phyloP scores from a whole-genome alignment of 2,329 filamentous ascomycete species.

The Aspergillus sp. region DNA sequence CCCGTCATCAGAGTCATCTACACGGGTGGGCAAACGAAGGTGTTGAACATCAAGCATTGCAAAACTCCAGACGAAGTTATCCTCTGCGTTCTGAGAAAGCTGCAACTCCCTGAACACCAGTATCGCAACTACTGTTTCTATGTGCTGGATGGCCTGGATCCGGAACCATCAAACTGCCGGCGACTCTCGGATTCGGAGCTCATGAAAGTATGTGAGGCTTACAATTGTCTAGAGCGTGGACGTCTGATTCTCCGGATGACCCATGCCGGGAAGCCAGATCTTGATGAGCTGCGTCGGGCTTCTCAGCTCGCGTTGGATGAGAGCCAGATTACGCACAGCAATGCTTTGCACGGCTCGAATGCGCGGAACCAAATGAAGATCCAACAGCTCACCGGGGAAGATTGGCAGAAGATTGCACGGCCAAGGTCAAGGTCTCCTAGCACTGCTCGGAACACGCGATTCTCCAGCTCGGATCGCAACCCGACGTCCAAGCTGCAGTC shows the following conservation, averaged over 20 bases:
- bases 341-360: slow-evolving; percentile 53
- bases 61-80: slow-evolving; percentile 89
- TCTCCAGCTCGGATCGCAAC: slow-evolving; percentile 23
- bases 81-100: slow-evolving; percentile 78
- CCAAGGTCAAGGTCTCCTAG: slow-evolving; percentile 77
- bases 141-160: slow-evolving; percentile 75
- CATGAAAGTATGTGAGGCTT: slow-evolving; percentile 82
- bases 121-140: slow-evolving; percentile 97
- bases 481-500: slow-evolving; percentile 37
- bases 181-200: slow-evolving; percentile 79
- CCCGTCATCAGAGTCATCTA: slow-evolving; percentile 90
- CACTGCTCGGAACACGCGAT: slow-evolving; percentile 22
- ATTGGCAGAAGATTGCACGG: slow-evolving; percentile 74
- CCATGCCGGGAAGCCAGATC: slow-evolving; percentile 81
- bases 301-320: slow-evolving; percentile 87
- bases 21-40: slow-evolving; percentile 82
- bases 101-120: slow-evolving; percentile 79
- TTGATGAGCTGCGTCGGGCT: slow-evolving; percentile 76
- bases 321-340: slow-evolving; percentile 62
- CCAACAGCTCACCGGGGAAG: slow-evolving; percentile 80
- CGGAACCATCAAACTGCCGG: slow-evolving; percentile 71
- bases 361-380: slow-evolving; percentile 79
- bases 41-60: slow-evolving; percentile 87
- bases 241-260: slow-evolving; percentile 86
- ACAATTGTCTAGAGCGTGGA: slow-evolving; percentile 75